Evolutionary conservation across 1,139 yeast species (phyloP).

Genomic region (Tardiomyces digboiensis): DNA sequence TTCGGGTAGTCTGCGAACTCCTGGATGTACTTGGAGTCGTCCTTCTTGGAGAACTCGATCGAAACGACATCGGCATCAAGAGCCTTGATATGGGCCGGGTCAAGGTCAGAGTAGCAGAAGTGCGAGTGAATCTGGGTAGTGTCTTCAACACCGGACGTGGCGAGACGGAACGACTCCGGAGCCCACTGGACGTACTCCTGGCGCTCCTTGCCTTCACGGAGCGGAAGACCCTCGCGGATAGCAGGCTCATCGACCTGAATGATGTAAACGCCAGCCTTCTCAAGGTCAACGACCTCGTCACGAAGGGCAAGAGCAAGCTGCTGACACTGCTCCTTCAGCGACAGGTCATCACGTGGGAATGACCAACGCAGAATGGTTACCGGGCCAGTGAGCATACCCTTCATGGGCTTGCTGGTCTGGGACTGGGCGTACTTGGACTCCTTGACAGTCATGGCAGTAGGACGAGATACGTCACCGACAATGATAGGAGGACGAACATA

Average conservation of each 20-base stretch:
- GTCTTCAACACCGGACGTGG: constrained; percentile 96
- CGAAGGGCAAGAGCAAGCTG: constrained; percentile 97
- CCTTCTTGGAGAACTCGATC: constrained; percentile 99
- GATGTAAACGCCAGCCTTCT: constrained; percentile 95
- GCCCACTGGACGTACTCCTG: constrained; percentile 97
- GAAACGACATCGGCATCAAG: constrained; percentile 99
- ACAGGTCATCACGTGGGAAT: constrained; percentile 98
- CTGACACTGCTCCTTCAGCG: constrained; percentile 90
- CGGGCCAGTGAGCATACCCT: constrained; percentile 99
- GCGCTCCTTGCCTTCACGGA: constrained; percentile 97
- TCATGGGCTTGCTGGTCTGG: constrained; percentile 88
- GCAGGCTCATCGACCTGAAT: constrained; percentile 99
- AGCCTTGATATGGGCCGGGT: constrained; percentile 99
- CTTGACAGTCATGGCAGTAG: constrained; percentile 96
- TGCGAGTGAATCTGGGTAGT: constrained; percentile 98
- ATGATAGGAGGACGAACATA: constrained; percentile 99
- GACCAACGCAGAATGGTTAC: constrained; percentile 99
- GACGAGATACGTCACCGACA: constrained; percentile 99
- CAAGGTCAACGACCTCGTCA: constrained; percentile 97
- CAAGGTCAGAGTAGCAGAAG: constrained; percentile 99
- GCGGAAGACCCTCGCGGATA: constrained; percentile 99
- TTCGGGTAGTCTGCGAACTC: constrained; percentile 98
- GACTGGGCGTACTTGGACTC: constrained; percentile 99
- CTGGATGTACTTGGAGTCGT: constrained; percentile 94
- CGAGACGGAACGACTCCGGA: constrained; percentile 99